Base-by-base conservation (phyloP, 1,139 yeast genomes). In the Meyerozyma sp. region DNA sequence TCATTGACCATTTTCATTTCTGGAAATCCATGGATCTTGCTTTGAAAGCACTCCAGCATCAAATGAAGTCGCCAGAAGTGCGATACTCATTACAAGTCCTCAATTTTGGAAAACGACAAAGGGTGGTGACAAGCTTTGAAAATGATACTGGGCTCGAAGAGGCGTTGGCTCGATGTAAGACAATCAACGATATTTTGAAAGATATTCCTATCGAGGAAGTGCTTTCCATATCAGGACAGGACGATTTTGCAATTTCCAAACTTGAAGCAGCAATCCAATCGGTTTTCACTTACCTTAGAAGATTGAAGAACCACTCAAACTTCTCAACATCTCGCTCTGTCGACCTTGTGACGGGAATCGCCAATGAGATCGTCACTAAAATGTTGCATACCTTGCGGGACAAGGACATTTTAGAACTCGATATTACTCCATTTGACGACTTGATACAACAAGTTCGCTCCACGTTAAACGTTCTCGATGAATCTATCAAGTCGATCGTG, bases 1-100 rank as follows among this genome's bases (percentile, higher is more conserved):
- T 73, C 6, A 54, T 68, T 1, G 93, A 86, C 43, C 97, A 91
- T 56, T 73, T 85, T 10, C 79, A 75, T 42, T 91, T 87, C 54
- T 91, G 98, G 97, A 68, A 70, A 20, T 78, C 89, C 0, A 72
- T 87, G 70, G 94, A 87, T 54, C 59, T 65, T 1, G 83, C 90
- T 0, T 65, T 91, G 32, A 49, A 57, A 5, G 69, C 81, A 4
- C 70, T 88, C 1, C 77, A 77, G 42, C 68, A 69, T 2, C 96
- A 89, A 58, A 62, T 86, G 2, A 62, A 72, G 8, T 67, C 79
- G 0, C 70, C 73, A 0, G 82, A 79, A 29, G 78, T 88, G 1
- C 66, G 65, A 23, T 58, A 76, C n/a, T 79, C 95, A 0, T 62
- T 89, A 20, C 79, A 78, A 3, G 65, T 87, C 1, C 68, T 91